Evolutionary conservation across 2,329 filamentous ascomycete species (phyloP), one percentile per base, ranked within the genome.

Genomic region (Chaetomium sp.): DNA sequence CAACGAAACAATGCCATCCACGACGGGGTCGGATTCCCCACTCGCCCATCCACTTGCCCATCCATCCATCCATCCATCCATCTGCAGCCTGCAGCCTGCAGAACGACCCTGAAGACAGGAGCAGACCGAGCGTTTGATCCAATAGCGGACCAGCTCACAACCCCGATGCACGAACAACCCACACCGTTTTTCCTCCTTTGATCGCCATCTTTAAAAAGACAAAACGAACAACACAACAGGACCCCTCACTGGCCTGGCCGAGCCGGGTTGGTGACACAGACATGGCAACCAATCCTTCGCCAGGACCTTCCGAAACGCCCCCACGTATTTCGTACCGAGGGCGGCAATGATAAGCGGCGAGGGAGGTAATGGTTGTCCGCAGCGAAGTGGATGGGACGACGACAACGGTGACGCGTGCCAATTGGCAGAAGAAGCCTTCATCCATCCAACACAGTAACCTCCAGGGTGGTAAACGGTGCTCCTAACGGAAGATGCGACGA

Each of bases 1-100:
- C 29, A 19, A 54, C 27, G 5, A 33, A 16, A 31, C n/a, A 56
- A 56, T 56, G 12, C 54, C 33, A 56, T 56, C 54, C 33, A 13
- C 2, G 21, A n/a, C 54, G 10, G 10, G 29, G 53, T 29, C 53
- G 53, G 31, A 55, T 55, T 55, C 31, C 35, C 1, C n/a, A 38
- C 31, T 55, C 25, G 21, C 31, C 53, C 50, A n/a, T n/a, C n/a
- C n/a, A n/a, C n/a, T n/a, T n/a, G n/a, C n/a, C n/a, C n/a, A n/a
- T n/a, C n/a, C n/a, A n/a, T n/a, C n/a, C n/a, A n/a, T n/a, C n/a
- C n/a, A n/a, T n/a, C n/a, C n/a, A n/a, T n/a, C n/a, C n/a, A 53
- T 53, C 8, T 53, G 50, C 50, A 31, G 5, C 29, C 27, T 8
- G 33, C 53, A 23, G 19, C 13, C 33, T 35, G 33, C n/a, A n/a